Evolutionary conservation across 805 yeast species (phyloP).

Genomic region (Wickerhamomyces alni): DNA sequence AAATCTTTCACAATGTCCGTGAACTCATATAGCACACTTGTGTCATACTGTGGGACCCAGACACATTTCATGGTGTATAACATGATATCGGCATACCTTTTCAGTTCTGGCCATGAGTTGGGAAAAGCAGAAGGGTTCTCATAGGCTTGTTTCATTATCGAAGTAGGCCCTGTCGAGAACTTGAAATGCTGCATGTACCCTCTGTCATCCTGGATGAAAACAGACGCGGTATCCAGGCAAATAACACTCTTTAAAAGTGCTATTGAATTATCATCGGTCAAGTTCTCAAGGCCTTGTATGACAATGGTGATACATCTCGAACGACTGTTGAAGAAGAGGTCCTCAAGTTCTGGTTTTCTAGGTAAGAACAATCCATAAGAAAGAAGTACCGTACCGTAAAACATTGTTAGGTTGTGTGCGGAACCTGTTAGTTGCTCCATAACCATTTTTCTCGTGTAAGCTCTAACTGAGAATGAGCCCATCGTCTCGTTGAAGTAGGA

Average conservation of each 20-base stretch:
- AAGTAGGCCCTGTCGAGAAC: neutral
- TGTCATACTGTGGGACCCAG: constrained; percentile 1
- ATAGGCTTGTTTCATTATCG: neutral
- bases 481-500: too few relatives aligned
- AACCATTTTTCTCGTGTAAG: neutral
- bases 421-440: neutral
- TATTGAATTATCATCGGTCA: neutral
- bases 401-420: neutral
- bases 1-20: neutral
- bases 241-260: neutral
- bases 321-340: neutral
- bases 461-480: too few relatives aligned
- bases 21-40: neutral
- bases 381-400: neutral
- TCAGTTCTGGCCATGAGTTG: neutral
- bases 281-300: neutral
- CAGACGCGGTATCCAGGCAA: neutral
- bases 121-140: neutral
- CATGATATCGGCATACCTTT: neutral
- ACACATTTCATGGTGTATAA: neutral
- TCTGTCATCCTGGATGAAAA: neutral
- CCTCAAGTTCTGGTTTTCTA: neutral
- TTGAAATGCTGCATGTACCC: neutral
- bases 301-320: neutral
- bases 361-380: neutral